These are phyloP conservation scores for Solanum etuberosum DNA, from an alignment of 257 asterid genomes.

Conservation along the genomic window DNA sequence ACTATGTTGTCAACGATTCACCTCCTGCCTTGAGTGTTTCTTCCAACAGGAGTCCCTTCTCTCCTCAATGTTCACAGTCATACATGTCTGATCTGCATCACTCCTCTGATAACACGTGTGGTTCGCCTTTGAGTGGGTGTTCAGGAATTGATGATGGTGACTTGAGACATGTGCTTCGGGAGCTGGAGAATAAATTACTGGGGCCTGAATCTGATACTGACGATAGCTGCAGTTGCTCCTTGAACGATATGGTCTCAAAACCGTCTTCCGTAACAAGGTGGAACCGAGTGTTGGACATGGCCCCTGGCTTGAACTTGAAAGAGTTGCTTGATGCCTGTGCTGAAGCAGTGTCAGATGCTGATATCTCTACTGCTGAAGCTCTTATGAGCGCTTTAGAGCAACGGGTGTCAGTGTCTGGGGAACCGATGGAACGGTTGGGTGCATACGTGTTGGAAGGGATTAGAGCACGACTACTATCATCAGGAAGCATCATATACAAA, in stretches of 20 bases:
- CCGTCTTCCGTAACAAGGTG: slow-evolving; percentile 36
- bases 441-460: slow-evolving; percentile 97
- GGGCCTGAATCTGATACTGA: slow-evolving; percentile 76
- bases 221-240: slow-evolving; percentile 40
- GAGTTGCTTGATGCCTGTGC: slow-evolving; percentile 62
- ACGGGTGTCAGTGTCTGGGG: slow-evolving; percentile 81
- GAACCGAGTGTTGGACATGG: slow-evolving; percentile 54
- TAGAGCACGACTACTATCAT: slow-evolving; percentile 61
- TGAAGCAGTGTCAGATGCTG: slow-evolving; percentile 58
- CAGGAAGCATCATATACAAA: slow-evolving; percentile 87
- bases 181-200: slow-evolving; percentile 51
- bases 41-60: slow-evolving; percentile 58
- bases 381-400: slow-evolving; percentile 58
- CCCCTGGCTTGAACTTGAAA: slow-evolving; percentile 63
- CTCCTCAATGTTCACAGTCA: slow-evolving; percentile 77
- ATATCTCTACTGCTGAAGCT: slow-evolving; percentile 50
- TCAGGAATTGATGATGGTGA: slow-evolving; percentile 66
- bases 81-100: slow-evolving; percentile 46
- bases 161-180: slow-evolving; percentile 55
- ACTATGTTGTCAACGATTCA: slow-evolving; percentile 32
- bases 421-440: slow-evolving; percentile 69
- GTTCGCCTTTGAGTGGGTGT: slow-evolving; percentile 77
- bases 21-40: slow-evolving; percentile 57
- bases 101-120: slow-evolving; percentile 42
- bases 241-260: slow-evolving; percentile 25